phyloP scores from a whole-genome alignment of 1,139 yeast species.

The Magnusiomyces tetraspermus region DNA sequence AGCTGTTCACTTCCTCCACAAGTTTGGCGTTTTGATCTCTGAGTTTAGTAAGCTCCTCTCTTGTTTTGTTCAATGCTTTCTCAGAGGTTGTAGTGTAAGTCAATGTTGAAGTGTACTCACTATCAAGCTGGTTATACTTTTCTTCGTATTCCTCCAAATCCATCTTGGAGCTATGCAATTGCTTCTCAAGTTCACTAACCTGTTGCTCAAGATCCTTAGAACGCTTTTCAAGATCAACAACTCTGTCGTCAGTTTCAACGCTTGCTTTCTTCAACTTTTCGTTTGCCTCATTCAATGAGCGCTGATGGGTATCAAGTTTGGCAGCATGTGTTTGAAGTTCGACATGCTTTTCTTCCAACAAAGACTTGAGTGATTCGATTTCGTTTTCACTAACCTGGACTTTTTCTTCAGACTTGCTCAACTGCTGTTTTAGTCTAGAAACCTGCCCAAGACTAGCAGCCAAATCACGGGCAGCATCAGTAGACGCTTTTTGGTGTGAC shows the following conservation, averaged over 20 bases:
- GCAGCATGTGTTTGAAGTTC: not conserved
- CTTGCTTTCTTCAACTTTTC: not conserved
- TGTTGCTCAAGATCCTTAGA: not conserved
- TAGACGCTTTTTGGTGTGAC: slow-evolving; percentile 29
- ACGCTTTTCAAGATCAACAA: not conserved
- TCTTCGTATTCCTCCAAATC: slow-evolving; percentile 1
- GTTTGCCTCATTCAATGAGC: slow-evolving; percentile 8
- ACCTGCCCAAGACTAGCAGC: slow-evolving; percentile 22
- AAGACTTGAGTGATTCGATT: slow-evolving; percentile 12
- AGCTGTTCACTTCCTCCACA: slow-evolving; percentile 57
- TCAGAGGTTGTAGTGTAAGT: slow-evolving; percentile 67
- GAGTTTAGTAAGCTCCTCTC: slow-evolving; percentile 56
- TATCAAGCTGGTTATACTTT: slow-evolving; percentile 29
- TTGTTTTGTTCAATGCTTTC: slow-evolving; percentile 63
- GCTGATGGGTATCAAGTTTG: not conserved
- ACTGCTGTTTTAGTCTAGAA: slow-evolving; percentile 23
- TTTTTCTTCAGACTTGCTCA: slow-evolving; percentile 18
- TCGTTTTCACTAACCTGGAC: slow-evolving; percentile 10
- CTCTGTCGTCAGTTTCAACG: not conserved
- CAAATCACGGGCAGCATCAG: slow-evolving; percentile 24
- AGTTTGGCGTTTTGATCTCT: slow-evolving; percentile 49
- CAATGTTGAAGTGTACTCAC: slow-evolving; percentile 59
- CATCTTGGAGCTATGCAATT: not conserved
- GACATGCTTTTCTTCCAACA: not conserved
- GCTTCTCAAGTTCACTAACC: not conserved